These are phyloP conservation scores for Cladosporium colombiae DNA, from an alignment of 2,329 filamentous ascomycete genomes.

Conservation along the genomic window DNA sequence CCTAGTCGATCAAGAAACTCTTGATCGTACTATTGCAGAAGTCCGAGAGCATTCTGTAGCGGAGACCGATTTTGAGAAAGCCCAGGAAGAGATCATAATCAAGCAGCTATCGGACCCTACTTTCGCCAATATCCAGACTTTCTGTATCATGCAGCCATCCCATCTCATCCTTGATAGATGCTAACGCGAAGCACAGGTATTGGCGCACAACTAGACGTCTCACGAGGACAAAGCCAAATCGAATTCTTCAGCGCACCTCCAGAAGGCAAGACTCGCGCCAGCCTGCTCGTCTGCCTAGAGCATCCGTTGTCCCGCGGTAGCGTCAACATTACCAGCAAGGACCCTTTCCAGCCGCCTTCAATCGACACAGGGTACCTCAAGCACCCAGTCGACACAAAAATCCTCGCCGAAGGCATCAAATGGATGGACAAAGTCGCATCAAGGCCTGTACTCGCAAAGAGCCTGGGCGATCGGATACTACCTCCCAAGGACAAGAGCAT, in stretches of 20 bases:
- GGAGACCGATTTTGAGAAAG: slow-evolving; percentile 39
- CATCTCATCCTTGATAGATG: neutral
- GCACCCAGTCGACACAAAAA: slow-evolving; percentile 51
- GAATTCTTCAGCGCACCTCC: slow-evolving; percentile 38
- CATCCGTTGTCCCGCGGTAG: slow-evolving; percentile 36
- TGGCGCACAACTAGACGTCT: slow-evolving; percentile 35
- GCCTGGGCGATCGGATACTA: slow-evolving; percentile 41
- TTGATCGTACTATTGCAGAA: slow-evolving; percentile 35
- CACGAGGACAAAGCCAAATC: slow-evolving; percentile 32
- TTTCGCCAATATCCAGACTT: slow-evolving; percentile 42
- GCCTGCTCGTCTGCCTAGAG: slow-evolving; percentile 36
- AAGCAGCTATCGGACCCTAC: slow-evolving; percentile 36
- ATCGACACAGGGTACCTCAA: slow-evolving; percentile 34
- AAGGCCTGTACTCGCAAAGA: slow-evolving; percentile 45
- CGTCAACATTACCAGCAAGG: slow-evolving; percentile 28
- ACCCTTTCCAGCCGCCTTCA: slow-evolving; percentile 25
- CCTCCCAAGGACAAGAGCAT: slow-evolving; percentile 33
- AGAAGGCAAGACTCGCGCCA: slow-evolving; percentile 35
- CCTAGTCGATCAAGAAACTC: slow-evolving; percentile 33
- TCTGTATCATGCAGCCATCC: slow-evolving; percentile 30
- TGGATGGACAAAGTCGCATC: slow-evolving; percentile 49
- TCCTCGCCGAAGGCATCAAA: slow-evolving; percentile 32
- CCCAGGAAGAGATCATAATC: slow-evolving; percentile 38
- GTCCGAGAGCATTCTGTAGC: slow-evolving; percentile 38
- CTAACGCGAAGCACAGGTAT: slow-evolving; percentile 26